A percentile compares a stretch with the other conserved stretches of the same genome.
Conservation (phyloP, 2,329 filamentous ascomycete species). For the Pestalotiopsis fici region DNA sequence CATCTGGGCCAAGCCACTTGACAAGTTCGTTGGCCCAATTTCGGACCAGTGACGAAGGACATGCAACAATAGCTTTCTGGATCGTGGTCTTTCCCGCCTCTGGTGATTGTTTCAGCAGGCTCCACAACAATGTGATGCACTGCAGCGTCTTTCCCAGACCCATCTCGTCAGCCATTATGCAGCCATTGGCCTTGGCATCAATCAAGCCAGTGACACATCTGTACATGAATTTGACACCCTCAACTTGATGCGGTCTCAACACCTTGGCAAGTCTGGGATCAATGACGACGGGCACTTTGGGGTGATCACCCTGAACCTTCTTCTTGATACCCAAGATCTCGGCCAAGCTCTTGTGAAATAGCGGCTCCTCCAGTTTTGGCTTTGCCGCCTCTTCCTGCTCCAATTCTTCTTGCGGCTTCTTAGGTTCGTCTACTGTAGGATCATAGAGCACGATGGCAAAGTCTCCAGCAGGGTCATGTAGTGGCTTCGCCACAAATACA, state of each 20-base stretch:
- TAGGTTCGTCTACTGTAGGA: constrained; percentile 87
- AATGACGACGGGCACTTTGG: constrained; percentile 95
- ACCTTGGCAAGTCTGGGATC: constrained; percentile 89
- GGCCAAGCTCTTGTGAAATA: constrained; percentile 92
- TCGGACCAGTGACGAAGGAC: constrained; percentile 91
- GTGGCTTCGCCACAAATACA: constrained; percentile 81
- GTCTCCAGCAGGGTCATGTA: constrained; percentile 93
- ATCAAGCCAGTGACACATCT: constrained; percentile 93
- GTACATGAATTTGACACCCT: constrained; percentile 98
- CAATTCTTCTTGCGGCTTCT: constrained; percentile 55
- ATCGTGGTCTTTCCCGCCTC: constrained; percentile 94
- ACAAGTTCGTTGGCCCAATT: constrained; percentile 98
- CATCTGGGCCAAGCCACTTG: constrained; percentile 94
- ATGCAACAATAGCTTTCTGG: constrained; percentile 95
- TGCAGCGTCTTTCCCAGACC: constrained; percentile 95
- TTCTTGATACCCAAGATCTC: constrained; percentile 96
- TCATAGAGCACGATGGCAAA: constrained; percentile 97
- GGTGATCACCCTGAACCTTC: constrained; percentile 75
- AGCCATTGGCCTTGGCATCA: constrained; percentile 89
- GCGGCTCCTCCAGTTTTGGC: constrained; percentile 69
- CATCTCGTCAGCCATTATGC: constrained; percentile 99
- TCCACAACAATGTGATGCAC: constrained; percentile 97
- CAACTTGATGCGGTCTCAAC: constrained; percentile 92
- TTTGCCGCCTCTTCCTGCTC: constrained; percentile 39
- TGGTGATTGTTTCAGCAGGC: constrained; percentile 89